A percentile compares a stretch with the other conserved stretches of the same genome.
Evolutionary conservation across 306 rosid species (phyloP).

Genomic region (cucumber (Cucumis sativus)): DNA sequence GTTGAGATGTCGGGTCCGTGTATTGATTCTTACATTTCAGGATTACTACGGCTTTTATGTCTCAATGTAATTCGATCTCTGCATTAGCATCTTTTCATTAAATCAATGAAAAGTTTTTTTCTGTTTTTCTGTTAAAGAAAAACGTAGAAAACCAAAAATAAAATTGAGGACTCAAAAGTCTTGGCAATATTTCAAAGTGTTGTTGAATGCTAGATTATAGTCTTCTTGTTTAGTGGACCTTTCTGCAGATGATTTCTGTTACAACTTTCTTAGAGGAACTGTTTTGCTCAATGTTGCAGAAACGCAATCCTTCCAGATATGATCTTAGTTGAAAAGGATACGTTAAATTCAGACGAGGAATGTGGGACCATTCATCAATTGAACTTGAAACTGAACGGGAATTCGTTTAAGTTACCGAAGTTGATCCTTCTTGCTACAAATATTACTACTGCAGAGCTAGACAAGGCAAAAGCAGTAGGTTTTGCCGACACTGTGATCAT

Average conservation of each 20-base stretch:
- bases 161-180: not conserved
- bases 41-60: too few relatives aligned
- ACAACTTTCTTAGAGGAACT: not conserved
- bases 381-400: slow-evolving; percentile 68
- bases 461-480: slow-evolving; percentile 60
- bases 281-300: slow-evolving; percentile 26
- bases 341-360: slow-evolving; percentile 62
- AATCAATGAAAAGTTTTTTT: too few relatives aligned
- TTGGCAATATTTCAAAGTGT: not conserved
- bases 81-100: too few relatives aligned
- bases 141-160: too few relatives aligned
- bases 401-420: slow-evolving; percentile 43
- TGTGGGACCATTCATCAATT: slow-evolving; percentile 33
- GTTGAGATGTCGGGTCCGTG: too few relatives aligned
- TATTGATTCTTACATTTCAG: too few relatives aligned
- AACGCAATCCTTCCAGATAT: slow-evolving; percentile 50
- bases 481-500: slow-evolving; percentile 85
- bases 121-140: too few relatives aligned
- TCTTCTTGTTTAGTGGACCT: not conserved
- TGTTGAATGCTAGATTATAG: not conserved
- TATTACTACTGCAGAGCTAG: slow-evolving; percentile 44
- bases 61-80: too few relatives aligned
- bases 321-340: slow-evolving; percentile 78
- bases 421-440: slow-evolving; percentile 84
- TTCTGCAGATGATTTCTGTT: not conserved